Evolutionary conservation across 2,329 filamentous ascomycete species (phyloP).

Genomic region (Corynespora cassiicola): DNA sequence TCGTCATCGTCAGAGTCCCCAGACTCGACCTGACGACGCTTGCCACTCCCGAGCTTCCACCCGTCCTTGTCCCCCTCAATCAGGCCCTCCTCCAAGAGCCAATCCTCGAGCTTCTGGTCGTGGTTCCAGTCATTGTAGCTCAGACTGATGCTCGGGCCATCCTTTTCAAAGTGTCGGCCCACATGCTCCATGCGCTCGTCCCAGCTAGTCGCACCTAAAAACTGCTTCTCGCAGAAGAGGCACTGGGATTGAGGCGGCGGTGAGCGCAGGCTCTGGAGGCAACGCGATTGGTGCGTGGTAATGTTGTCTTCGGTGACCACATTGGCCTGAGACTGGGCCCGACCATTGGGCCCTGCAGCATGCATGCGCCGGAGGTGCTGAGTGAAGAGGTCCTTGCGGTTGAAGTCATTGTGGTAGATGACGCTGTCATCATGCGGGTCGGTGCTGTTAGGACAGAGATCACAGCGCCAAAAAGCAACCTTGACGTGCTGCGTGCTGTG

Average conservation of each 20-base stretch:
- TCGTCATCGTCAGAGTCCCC: slow-evolving; percentile 9
- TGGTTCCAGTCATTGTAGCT: slow-evolving; percentile 32
- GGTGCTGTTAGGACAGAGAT: slow-evolving; percentile 59
- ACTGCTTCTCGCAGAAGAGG: slow-evolving; percentile 69
- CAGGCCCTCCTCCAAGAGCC: slow-evolving; percentile 48
- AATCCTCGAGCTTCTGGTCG: slow-evolving; percentile 42
- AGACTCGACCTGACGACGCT: too few relatives aligned
- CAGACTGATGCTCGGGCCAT: slow-evolving; percentile 34
- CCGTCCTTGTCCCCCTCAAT: slow-evolving; percentile 33
- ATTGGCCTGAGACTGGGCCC: slow-evolving; percentile 32
- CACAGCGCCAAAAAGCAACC: slow-evolving; percentile 77
- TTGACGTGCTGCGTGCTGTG: slow-evolving; percentile 80
- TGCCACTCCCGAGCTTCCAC: slow-evolving; percentile 45
- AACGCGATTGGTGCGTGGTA: slow-evolving; percentile 62
- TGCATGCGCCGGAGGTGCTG: slow-evolving; percentile 92
- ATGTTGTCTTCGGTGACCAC: slow-evolving; percentile 60
- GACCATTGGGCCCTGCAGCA: slow-evolving; percentile 50
- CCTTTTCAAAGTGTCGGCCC: slow-evolving; percentile 76
- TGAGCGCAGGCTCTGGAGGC: slow-evolving; percentile 65
- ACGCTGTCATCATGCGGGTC: slow-evolving; percentile 35
- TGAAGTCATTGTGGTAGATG: slow-evolving; percentile 70
- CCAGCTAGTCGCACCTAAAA: slow-evolving; percentile 72
- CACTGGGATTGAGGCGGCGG: slow-evolving; percentile 69
- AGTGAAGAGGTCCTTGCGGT: slow-evolving; percentile 89
- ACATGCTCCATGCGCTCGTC: slow-evolving; percentile 88